Base-by-base conservation (phyloP, 441 rosid genomes). In the Erodium trifolium region DNA sequence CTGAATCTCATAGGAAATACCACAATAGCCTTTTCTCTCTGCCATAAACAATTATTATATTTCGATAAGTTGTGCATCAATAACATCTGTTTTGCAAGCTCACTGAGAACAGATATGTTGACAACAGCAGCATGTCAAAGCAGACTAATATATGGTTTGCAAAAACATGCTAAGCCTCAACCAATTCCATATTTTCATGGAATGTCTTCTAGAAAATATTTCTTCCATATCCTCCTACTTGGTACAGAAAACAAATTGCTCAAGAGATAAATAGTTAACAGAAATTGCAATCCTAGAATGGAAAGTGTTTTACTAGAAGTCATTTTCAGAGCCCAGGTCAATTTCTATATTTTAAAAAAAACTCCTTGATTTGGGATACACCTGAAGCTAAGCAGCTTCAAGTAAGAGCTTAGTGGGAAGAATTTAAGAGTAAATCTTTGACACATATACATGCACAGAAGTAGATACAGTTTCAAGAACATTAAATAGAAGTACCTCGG, bases 1-100 rank as follows among this genome's bases (percentile, higher is more conserved):
- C 79, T 90, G 80, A 94, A 94, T 81, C 93, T 88, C 99, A 94
- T 92, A 43, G 99, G 98, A 81, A 80, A 90, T 12, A 90, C 87
- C 71, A 94, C 89, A 0, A 85, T 85, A 35, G 87, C 96, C 87
- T 82, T 94, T 47, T 94, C 97, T 60, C 77, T 88, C 98, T 94
- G 91, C 70, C 70, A 74, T 13, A 72, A 70, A 70, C 68, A 72
- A 43, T 34, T 10, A 31, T 39, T 63, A 37, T 35, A 14, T 8
- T 76, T 65, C 45, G 60, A 18, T 72, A 31, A 51, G 71, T 39
- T 63, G 14, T 73, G 67, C 57, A 51, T 59, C n/a, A 67, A 69
- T 35, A 10, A 8, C 3, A 35, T 1, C 27, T 55, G 9, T 55
- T 55, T 55, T 16, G 17, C 27, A 55, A 55, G 62, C 62, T 17